phyloP scores from a whole-genome alignment of 306 rosid genomes.

The Luffa aegyptiaca region DNA sequence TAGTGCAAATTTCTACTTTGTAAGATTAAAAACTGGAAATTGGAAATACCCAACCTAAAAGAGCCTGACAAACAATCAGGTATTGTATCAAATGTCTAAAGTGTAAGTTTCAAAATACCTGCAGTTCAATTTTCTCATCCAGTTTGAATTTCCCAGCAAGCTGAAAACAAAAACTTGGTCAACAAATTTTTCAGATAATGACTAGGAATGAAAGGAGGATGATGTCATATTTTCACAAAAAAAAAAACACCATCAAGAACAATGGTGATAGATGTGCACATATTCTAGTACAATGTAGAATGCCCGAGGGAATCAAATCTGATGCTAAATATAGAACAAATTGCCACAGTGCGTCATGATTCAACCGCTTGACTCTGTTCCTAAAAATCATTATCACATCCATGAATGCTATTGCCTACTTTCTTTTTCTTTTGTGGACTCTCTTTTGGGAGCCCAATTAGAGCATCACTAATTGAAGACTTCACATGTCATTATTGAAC shows the following conservation, averaged over 20 bases:
- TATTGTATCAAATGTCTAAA: constrained; percentile 7
- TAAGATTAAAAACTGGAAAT: constrained; percentile 5
- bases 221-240: background rate
- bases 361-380: background rate
- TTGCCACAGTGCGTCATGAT: background rate
- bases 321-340: background rate
- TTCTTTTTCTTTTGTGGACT: background rate
- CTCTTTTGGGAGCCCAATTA: background rate
- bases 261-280: background rate
- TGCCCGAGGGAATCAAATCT: background rate
- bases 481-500: background rate
- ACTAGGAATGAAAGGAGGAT: background rate
- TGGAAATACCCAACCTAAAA: background rate
- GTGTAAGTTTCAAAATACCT: constrained; percentile 36
- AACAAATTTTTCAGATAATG: constrained; percentile 6
- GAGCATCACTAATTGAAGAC: background rate
- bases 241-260: constrained; percentile 2
- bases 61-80: background rate
- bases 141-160: constrained; percentile 67
- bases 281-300: background rate
- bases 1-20: constrained; percentile 12
- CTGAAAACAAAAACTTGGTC: constrained; percentile 34
- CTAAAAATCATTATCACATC: background rate
- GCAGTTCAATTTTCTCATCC: constrained; percentile 69
- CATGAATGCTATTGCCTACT: background rate